A percentile compares a stretch with the other conserved stretches of the same genome.
phyloP scores from a whole-genome alignment of 495 filamentous ascomycete genomes.

The Penicillium mononematosum region DNA sequence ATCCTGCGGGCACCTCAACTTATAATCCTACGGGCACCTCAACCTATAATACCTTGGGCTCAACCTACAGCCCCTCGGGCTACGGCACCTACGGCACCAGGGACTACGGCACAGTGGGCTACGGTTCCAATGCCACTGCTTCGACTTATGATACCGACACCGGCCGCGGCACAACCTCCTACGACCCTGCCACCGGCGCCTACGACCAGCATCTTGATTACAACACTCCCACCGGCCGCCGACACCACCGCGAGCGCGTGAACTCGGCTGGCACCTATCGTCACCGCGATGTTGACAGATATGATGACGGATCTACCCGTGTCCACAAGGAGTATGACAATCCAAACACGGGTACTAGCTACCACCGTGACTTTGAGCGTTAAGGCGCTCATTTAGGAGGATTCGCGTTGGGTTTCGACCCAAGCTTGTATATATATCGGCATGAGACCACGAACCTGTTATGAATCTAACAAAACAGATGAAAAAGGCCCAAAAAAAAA shows the following conservation, averaged over 20 bases:
- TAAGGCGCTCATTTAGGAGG: conserved; percentile 9
- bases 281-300: conserved; percentile 36
- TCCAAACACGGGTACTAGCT: conserved; percentile 40
- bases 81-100: conserved; percentile 27
- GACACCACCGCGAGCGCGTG: conserved; percentile 41
- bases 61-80: conserved; percentile 25
- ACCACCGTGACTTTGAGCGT: conserved; percentile 32
- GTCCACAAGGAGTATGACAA: conserved; percentile 42
- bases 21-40: conserved; percentile 13
- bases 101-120: conserved; percentile 41
- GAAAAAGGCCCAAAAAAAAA: conserved; percentile 5
- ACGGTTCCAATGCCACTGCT: conserved; percentile 38
- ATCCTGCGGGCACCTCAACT: conserved; percentile 13
- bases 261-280: conserved; percentile 33
- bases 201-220: conserved; percentile 46
- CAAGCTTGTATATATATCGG: conserved; percentile 14
- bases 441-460: conserved; percentile 12
- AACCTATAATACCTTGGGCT: conserved; percentile 23
- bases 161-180: conserved; percentile 41
- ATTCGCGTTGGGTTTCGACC: conserved; percentile 9
- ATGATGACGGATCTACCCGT: conserved; percentile 34
- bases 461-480: conserved; percentile 6
- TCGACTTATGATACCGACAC: conserved; percentile 40
- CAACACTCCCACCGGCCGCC: conserved; percentile 25
- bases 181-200: conserved; percentile 37